Evolutionary conservation across 345 rosid genomes (phyloP).

Genomic region (Theobroma cacao): DNA sequence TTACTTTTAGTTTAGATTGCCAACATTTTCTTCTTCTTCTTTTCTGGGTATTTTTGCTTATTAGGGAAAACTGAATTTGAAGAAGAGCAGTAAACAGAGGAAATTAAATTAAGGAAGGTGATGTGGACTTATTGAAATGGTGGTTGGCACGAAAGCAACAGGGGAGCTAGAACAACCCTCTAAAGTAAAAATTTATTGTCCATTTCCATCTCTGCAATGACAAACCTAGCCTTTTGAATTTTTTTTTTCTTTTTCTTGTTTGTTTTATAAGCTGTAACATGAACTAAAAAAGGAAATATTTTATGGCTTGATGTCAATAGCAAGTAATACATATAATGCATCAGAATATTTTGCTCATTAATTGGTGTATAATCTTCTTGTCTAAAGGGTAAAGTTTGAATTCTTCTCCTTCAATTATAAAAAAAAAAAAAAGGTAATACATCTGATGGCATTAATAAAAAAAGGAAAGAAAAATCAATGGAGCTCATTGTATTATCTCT

Average conservation of each 20-base stretch:
- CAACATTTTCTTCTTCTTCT: neutral
- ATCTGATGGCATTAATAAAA: neutral
- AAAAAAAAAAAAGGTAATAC: no score
- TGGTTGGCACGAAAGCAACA: constrained; percentile 16
- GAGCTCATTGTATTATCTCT: no score
- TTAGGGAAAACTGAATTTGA: neutral
- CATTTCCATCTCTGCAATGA: neutral
- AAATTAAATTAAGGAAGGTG: neutral
- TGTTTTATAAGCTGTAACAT: no score
- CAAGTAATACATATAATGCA: no score
- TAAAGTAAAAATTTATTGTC: neutral
- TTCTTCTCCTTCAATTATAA: no score
- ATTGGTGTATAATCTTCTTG: no score
- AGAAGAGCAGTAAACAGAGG: neutral
- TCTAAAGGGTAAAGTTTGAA: no score
- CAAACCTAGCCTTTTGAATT: neutral
- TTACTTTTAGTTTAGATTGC: neutral
- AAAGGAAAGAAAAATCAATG: no score
- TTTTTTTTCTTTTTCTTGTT: neutral
- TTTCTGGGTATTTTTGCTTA: neutral
- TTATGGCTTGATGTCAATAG: neutral
- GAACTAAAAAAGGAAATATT: neutral
- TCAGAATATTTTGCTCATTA: no score
- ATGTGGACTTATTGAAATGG: neutral
- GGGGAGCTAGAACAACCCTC: neutral